Base-by-base conservation (phyloP, 2,329 filamentous ascomycete species). In the Arthroderma sp. region DNA sequence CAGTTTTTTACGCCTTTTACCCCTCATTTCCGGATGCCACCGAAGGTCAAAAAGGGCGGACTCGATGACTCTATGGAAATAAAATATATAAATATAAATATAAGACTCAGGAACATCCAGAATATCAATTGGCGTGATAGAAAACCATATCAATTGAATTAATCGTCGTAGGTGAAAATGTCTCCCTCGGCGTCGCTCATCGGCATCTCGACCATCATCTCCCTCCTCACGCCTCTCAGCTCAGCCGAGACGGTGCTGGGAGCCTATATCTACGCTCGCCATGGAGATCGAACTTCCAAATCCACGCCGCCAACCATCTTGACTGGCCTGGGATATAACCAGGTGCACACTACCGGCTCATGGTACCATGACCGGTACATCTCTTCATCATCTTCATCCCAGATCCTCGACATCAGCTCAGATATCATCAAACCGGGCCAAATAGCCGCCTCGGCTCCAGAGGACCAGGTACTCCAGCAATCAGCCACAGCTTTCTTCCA, bases 221-320 rank as follows among this genome's bases (percentile, higher is more conserved):
- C 55, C 37, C 49, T 55, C 3, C 36, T 61, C 36, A 33, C 45
- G 29, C 48, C 44, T 6, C 15, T 32, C n/a, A 52, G 51, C 10
- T 53, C 58, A 5, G 64, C 63, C 15, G 84, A 93, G 68, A 83
- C 80, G 0, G 71, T 91, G 29, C 72, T 94, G 10, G 87, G 86
- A 43, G 79, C 82, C 38, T 91, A 88, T 64, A 79, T 94, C 64
- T 94, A 93, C 70, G 79, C 86, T 54, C 83, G 88, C 38, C 88
- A 95, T 67, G 88, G 88, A 47, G 88, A 95, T 64, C 79, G 88
- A 45, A 89, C 86, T 0, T 68, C 85, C 51, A 94, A 94, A 68
- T 71, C 77, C 11, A 78, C 77, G 50, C 70, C 78, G 38, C 82
- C 83, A 8, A 78, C 84, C 29, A 73, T 74, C 52, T 66, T 95